phyloP scores from a whole-genome alignment of 768 basidiomycete genomes.

The Clitopilus hobsonii region DNA sequence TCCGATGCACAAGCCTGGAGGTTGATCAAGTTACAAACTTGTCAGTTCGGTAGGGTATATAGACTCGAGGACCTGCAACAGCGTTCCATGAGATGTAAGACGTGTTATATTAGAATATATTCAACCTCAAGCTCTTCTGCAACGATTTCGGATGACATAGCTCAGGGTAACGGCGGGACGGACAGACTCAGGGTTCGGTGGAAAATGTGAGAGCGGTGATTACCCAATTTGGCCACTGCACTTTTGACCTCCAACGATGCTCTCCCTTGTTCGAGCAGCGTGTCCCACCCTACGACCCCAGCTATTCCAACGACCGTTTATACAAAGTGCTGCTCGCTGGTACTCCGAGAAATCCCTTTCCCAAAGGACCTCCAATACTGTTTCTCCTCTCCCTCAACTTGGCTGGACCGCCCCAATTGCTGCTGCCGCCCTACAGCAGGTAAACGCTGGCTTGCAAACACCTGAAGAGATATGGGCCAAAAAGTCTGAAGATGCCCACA shows the following conservation, averaged over 20 bases:
- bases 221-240: neutral
- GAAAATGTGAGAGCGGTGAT: neutral
- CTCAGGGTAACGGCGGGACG: neutral
- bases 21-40: conserved; percentile 57
- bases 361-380: neutral
- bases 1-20: conserved; percentile 36
- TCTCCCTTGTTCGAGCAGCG: neutral
- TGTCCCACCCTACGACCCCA: neutral
- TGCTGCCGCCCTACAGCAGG: too few species aligned
- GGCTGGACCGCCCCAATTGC: too few species aligned
- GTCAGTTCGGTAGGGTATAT: conserved; percentile 94
- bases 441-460: too few species aligned
- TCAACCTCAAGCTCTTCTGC: conserved; percentile 88
- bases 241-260: neutral
- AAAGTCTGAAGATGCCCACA: conserved; percentile 21
- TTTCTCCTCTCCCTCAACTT: neutral
- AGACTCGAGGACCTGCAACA: conserved; percentile 77
- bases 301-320: neutral
- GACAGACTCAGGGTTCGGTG: neutral
- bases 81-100: conserved; percentile 7
- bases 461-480: conserved; percentile 36
- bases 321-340: neutral
- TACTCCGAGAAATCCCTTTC: neutral
- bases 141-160: conserved; percentile 65
- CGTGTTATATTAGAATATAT: conserved; percentile 6